Percentiles rank a stretch among this genome's conserved stretches.
Evolutionary conservation across 2,329 filamentous ascomycete species (phyloP).

Genomic region (Botrytis galanthina): DNA sequence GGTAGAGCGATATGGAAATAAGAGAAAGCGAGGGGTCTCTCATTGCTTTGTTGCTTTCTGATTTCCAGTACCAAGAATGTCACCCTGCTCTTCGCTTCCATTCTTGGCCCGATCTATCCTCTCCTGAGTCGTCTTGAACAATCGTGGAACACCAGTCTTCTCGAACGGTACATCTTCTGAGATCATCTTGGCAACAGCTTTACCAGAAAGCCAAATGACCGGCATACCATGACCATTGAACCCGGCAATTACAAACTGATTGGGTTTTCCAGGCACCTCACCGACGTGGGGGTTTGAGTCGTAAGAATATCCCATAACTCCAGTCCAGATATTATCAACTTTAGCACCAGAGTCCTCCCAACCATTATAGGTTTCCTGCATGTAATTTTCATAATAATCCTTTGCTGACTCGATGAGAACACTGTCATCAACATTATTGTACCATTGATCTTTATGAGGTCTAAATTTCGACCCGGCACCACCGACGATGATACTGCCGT

Average conservation of each 20-base stretch:
- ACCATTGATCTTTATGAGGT: slow-evolving; percentile 42
- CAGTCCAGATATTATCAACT: slow-evolving; percentile 36
- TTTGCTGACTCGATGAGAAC: slow-evolving; percentile 42
- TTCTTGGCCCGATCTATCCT: slow-evolving; percentile 15
- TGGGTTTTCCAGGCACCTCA: background rate
- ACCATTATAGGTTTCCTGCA: slow-evolving; percentile 40
- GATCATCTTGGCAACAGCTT: slow-evolving; percentile 45
- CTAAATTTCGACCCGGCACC: slow-evolving; percentile 43
- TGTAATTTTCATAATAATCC: slow-evolving; percentile 46
- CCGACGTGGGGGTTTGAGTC: slow-evolving; percentile 16
- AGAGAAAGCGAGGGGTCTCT: background rate
- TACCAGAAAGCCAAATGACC: slow-evolving; percentile 40
- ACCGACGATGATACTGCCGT: slow-evolving; percentile 40
- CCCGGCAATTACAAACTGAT: slow-evolving; percentile 17
- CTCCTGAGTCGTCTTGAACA: slow-evolving; percentile 36
- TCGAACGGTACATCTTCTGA: slow-evolving; percentile 35
- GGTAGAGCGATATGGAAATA: too few species aligned
- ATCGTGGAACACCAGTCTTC: slow-evolving; percentile 41
- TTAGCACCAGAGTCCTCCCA: slow-evolving; percentile 47
- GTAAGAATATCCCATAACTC: slow-evolving; percentile 20
- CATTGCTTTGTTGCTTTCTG: slow-evolving; percentile 10
- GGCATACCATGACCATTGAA: slow-evolving; percentile 23
- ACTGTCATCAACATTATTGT: slow-evolving; percentile 47
- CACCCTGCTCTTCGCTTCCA: slow-evolving; percentile 10
- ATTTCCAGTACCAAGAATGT: slow-evolving; percentile 10